Evolutionary conservation across 257 asterid genomes (phyloP).

Genomic region (Fraxinus quadrangulata): DNA sequence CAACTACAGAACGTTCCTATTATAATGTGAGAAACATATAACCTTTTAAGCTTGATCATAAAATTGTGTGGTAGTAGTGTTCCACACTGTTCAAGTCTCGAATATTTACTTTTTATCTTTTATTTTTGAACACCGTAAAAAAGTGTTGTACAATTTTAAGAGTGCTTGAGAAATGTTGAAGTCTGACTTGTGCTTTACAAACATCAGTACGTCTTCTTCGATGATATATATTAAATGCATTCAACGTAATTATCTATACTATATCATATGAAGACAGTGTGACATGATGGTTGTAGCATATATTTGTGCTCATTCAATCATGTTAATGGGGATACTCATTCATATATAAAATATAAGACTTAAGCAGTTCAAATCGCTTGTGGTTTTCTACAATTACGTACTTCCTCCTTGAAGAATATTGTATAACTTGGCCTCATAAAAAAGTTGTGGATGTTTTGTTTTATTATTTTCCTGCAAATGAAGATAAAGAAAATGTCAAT

Average conservation of each 20-base stretch:
- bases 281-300: neutral
- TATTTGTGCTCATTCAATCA: neutral
- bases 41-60: neutral
- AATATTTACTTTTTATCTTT: neutral
- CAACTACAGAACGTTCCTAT: neutral
- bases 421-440: conserved; percentile 91
- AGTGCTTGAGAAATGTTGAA: neutral
- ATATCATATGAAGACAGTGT: neutral
- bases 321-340: conserved; percentile 15
- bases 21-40: too few relatives aligned
- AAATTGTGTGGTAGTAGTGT: neutral
- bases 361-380: conserved; percentile 19
- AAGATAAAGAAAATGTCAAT: conserved; percentile 13
- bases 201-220: neutral
- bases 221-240: neutral
- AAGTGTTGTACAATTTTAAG: neutral
- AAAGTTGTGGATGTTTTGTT: conserved; percentile 93
- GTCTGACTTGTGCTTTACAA: neutral
- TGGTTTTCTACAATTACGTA: conserved; percentile 42
- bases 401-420: conserved; percentile 95
- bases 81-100: neutral
- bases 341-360: conserved; percentile 25
- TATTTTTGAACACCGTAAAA: neutral
- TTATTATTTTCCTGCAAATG: conserved; percentile 79
- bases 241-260: neutral